Conservation (phyloP, 305 asterid species). For the Solanum hybrid region DNA sequence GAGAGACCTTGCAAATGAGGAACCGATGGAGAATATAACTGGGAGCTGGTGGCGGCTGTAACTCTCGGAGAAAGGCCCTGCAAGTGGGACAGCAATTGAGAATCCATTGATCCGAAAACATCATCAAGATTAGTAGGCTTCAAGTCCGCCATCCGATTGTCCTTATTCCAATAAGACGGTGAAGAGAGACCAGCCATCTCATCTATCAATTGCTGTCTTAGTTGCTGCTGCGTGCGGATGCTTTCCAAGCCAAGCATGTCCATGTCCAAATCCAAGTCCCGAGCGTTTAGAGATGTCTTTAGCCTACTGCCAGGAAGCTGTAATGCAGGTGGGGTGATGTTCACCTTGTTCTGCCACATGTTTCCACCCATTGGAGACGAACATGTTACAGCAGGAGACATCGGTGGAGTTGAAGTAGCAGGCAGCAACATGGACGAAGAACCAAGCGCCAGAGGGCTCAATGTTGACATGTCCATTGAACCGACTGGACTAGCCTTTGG, state of each 20-base stretch:
- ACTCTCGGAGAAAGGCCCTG: conserved; percentile 23
- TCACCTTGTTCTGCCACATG: conserved; percentile 49
- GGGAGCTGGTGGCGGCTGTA: conserved; percentile 3
- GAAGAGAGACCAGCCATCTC: conserved; percentile 56
- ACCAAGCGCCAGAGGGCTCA: conserved; percentile 45
- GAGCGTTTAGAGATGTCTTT: conserved; percentile 32
- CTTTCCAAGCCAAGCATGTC: conserved; percentile 44
- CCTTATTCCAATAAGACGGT: conserved; percentile 22
- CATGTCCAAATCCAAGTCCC: conserved; percentile 44
- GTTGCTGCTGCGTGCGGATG: conserved; percentile 33
- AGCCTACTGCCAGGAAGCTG: conserved; percentile 60
- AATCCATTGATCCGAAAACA: conserved; percentile 39
- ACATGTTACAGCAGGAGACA: conserved; percentile 33
- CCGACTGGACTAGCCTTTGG: conserved; percentile 30
- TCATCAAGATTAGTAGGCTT: conserved; percentile 56
- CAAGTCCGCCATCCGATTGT: conserved; percentile 29
- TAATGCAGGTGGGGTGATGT: conserved; percentile 40
- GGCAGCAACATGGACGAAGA: conserved; percentile 27
- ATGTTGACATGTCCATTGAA: conserved; percentile 30
- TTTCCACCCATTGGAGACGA: conserved; percentile 54
- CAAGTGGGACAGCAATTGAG: conserved; percentile 26
- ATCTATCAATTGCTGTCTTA: conserved; percentile 50
- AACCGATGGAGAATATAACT: conserved; percentile 38
- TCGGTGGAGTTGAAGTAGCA: conserved; percentile 35
- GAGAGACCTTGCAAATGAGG: conserved; percentile 37